Evolutionary conservation across 1,139 yeast genomes (phyloP), one percentile per base, ranked within the genome.

Genomic region (Candida albicans): DNA sequence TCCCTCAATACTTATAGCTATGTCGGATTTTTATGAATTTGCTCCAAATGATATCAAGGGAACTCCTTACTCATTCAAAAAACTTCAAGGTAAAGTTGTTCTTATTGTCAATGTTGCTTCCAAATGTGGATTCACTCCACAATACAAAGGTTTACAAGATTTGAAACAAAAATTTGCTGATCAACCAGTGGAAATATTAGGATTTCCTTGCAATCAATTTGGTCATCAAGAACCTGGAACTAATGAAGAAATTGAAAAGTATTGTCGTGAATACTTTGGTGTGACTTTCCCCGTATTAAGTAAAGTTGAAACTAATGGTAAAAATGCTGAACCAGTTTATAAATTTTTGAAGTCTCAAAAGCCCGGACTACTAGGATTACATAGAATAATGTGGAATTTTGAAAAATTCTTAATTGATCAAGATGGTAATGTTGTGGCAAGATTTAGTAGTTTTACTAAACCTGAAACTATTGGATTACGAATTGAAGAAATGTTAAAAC

Each of bases 91-190:
- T 35, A 89, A 93, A 64, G 96, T 88, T 39, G 97, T 93, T 15
- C 67, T 93, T 41, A 78, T 93, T 53, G 96, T 93, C 53, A 93
- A 93, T 64, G 98, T 96, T 33, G 93, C 97, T 52, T 88, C 91
- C 62, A 91, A 88, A 72, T 88, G 93, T 47, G 87, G 88, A 55
- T 85, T 88, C 56, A 86, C 89, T 48, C 97, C 95, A 61, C 95
- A 91, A 69, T 74, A 74, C 57, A 65, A 67, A 57, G 97, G 84
- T 50, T 77, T 93, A 48, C 96, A 93, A 70, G 85, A 77, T 52
- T 71, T 93, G 50, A 84, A 91, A 75, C 75, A 87, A 58, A 83
- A 87, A 64, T 88, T 87, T 70, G 75, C 77, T 48, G 91, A 80
- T 53, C 32, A 39, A 59, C 95, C 91, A 25, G 75, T 93, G 31